Evolutionary conservation across 768 basidiomycete genomes (phyloP), one percentile per base, ranked within the genome.

Genomic region (Trametes meyenii): DNA sequence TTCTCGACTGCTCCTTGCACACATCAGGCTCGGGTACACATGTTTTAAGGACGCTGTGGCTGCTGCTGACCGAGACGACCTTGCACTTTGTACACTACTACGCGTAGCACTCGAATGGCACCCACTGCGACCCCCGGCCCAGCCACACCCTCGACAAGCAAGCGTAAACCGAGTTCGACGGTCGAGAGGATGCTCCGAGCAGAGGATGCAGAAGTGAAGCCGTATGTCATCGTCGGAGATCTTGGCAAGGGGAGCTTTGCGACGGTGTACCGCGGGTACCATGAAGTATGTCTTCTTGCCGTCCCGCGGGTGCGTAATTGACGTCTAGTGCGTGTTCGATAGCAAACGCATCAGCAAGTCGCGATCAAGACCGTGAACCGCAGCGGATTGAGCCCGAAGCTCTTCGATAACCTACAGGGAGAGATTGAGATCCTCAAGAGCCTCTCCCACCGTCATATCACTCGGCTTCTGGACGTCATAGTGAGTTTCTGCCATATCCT

Each of bases 381-480:
- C 53, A 86, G 90, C 70, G 92, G 88, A 66, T 84, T 99, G 39
- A 94, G 89, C 38, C 80, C 91, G 14, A 99, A 98, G 76, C 84
- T 98, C 17, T 87, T 98, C 60, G 96, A 98, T 78, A 98, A 98
- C 72, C 85, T 98, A n/a, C 94, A 97, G 73, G 92, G 91, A 68
- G 97, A 99, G 81, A 98, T 98, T 60, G 88, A 94, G 64, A 98
- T 99, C 64, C 85, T 98, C 69, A 98, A 98, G 78, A 87, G 88
- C 1, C 83, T 98, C 52, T 91, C 89, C 5, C 95, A 99, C 74
- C 81, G 91, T 44, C 94, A 98, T 76, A 92, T 99, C 54, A 98
- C 97, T 8, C 87, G 87, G 66, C 79, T 99, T 26, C 86, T 95
- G 55, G 94, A 98, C 72, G 96, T 98, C 65, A 87, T 98, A 63